phyloP scores from a whole-genome alignment of 768 basidiomycete genomes.

The Hericium coralloides region DNA sequence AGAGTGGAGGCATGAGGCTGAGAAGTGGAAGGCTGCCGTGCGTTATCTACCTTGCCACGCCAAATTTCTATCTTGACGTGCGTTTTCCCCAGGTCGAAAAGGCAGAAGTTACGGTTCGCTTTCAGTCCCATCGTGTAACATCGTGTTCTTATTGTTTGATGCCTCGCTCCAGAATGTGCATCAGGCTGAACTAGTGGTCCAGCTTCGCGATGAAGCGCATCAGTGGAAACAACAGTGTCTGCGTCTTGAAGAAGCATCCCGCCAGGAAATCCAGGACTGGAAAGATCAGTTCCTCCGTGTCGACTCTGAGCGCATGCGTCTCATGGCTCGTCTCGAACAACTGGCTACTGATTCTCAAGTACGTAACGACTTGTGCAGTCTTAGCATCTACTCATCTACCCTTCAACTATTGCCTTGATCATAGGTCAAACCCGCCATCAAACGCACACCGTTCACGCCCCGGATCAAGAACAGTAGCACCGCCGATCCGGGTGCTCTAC shows the following conservation, averaged over 20 bases:
- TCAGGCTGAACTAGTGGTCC: constrained; percentile 50
- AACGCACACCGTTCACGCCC: background rate
- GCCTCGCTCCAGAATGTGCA: constrained; percentile 38
- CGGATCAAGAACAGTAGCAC: background rate
- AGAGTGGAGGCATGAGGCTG: constrained; percentile 5
- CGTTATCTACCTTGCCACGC: background rate
- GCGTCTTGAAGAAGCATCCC: constrained; percentile 36
- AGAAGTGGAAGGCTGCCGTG: constrained; percentile 14
- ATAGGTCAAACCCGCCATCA: background rate
- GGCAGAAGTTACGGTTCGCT: background rate
- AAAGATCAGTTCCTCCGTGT: constrained; percentile 73
- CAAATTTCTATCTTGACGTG: background rate
- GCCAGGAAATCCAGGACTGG: constrained; percentile 55
- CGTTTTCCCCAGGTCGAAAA: constrained; percentile 1
- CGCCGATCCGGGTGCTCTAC: background rate
- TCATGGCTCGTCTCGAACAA: constrained; percentile 51
- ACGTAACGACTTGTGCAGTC: background rate
- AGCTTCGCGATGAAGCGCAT: constrained; percentile 51
- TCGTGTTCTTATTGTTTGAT: background rate
- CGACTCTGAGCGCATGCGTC: constrained; percentile 54
- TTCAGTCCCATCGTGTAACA: background rate
- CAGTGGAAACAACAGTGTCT: constrained; percentile 68
- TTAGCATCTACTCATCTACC: background rate
- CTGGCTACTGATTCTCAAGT: constrained; percentile 24
- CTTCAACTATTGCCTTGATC: background rate